Conservation (phyloP, 2,329 filamentous ascomycete genomes). For the Helotiales sp. region DNA sequence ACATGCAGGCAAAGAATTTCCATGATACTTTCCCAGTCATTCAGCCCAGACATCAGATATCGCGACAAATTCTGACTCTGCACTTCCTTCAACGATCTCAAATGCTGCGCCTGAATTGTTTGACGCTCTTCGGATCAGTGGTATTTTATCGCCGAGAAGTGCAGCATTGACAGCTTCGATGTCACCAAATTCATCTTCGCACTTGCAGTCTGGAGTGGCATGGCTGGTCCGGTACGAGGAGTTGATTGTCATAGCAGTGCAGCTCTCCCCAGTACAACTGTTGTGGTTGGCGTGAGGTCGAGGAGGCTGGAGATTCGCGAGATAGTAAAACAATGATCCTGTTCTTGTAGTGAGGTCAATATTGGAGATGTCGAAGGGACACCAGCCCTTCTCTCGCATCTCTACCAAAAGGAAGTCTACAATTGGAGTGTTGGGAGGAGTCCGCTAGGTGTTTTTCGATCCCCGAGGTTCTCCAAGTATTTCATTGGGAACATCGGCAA, state of each 20-base stretch:
- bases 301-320: background rate
- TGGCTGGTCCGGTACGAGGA: background rate
- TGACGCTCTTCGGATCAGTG: background rate
- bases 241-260: background rate
- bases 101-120: background rate
- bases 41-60: background rate
- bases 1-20: background rate
- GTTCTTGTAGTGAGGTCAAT: background rate
- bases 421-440: background rate
- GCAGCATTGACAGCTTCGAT: background rate
- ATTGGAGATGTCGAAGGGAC: background rate
- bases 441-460: background rate
- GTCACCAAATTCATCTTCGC: background rate
- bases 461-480: background rate
- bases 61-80: background rate
- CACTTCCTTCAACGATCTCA: background rate
- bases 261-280: background rate
- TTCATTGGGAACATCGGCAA: background rate
- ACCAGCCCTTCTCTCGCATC: background rate
- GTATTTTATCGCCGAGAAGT: background rate
- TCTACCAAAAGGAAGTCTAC: background rate
- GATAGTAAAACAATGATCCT: background rate
- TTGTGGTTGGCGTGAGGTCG: background rate
- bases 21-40: background rate
- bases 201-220: background rate